A percentile compares a stretch with the other conserved stretches of the same genome.
phyloP scores from a whole-genome alignment of 108 stramenopile species.

The Ochromonas danica region DNA sequence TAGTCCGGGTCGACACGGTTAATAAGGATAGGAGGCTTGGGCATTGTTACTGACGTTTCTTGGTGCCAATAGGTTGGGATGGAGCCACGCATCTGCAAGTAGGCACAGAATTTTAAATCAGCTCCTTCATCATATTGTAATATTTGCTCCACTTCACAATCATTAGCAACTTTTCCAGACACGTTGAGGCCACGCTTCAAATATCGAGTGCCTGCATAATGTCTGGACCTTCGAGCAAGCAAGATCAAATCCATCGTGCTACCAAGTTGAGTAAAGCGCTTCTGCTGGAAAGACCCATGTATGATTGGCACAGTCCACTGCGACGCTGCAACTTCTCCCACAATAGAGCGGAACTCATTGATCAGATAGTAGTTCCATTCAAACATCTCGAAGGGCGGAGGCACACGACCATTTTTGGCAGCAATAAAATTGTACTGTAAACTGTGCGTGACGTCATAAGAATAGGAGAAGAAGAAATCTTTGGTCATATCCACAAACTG shows the following conservation, averaged over 20 bases:
- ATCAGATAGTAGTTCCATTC: conserved; percentile 93
- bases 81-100: conserved; percentile 87
- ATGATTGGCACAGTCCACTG: conserved; percentile 85
- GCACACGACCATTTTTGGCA: conserved; percentile 53
- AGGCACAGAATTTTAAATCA: conserved; percentile 79
- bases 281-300: conserved; percentile 89
- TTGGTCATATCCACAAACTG: conserved; percentile 93
- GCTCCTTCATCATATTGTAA: conserved; percentile 78
- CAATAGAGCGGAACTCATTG: conserved; percentile 34
- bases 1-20: conserved; percentile 89
- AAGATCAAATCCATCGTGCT: conserved; percentile 79
- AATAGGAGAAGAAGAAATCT: conserved; percentile 95
- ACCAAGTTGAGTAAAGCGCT: conserved; percentile 80
- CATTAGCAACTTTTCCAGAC: conserved; percentile 91
- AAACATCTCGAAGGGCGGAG: conserved; percentile 75
- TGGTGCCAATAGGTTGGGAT: conserved; percentile 98
- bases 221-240: conserved; percentile 83
- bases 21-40: conserved; percentile 92
- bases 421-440: conserved; percentile 89
- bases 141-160: conserved; percentile 69
- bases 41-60: conserved; percentile 83
- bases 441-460: conserved; percentile 84
- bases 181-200: conserved; percentile 93
- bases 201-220: conserved; percentile 97
- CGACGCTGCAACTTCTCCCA: conserved; percentile 54